A percentile compares a stretch with the other conserved stretches of the same genome.
phyloP scores from a whole-genome alignment of 1,284 basidiomycete species.

The Xerocomus amazonicus region DNA sequence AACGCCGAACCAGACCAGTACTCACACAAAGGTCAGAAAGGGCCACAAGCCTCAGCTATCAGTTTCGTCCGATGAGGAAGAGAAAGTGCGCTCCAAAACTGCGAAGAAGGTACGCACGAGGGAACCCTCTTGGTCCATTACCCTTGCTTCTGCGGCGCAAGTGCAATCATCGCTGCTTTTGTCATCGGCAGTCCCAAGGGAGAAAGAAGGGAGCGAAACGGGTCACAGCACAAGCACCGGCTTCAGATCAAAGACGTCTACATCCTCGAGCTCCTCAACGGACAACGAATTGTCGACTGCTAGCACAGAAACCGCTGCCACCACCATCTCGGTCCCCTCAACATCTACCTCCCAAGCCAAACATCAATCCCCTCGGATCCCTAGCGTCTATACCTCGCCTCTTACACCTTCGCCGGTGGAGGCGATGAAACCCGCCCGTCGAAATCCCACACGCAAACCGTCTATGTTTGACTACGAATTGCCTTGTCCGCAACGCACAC shows the following conservation, averaged over 20 bases:
- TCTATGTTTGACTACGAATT: constrained; percentile 35
- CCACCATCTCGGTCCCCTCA: constrained; percentile 27
- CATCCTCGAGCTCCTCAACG: constrained; percentile 31
- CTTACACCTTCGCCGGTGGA: constrained; percentile 9
- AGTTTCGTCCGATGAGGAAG: constrained; percentile 73
- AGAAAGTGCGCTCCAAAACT: constrained; percentile 54
- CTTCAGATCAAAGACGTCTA: constrained; percentile 23
- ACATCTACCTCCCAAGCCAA: constrained; percentile 19
- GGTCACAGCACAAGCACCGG: constrained; percentile 16
- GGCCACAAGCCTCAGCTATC: constrained; percentile 36
- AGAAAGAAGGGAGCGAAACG: constrained; percentile 15
- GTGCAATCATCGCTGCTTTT: constrained; percentile 20
- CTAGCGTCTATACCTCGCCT: constrained; percentile 13
- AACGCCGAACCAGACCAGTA: constrained; percentile 21
- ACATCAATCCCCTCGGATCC: constrained; percentile 16
- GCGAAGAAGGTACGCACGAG: constrained; percentile 59
- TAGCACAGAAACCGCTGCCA: constrained; percentile 33
- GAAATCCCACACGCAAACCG: constrained; percentile 31
- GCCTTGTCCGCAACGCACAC: constrained; percentile 32
- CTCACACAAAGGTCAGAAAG: constrained; percentile 26
- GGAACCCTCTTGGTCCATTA: constrained; percentile 27
- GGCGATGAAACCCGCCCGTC: constrained; percentile 30
- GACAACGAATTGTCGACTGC: constrained; percentile 35
- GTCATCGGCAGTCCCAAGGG: constrained; percentile 18
- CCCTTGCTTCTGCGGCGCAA: constrained; percentile 7